Conservation (phyloP, 345 rosid species). For the Eutrema yunnanense region DNA sequence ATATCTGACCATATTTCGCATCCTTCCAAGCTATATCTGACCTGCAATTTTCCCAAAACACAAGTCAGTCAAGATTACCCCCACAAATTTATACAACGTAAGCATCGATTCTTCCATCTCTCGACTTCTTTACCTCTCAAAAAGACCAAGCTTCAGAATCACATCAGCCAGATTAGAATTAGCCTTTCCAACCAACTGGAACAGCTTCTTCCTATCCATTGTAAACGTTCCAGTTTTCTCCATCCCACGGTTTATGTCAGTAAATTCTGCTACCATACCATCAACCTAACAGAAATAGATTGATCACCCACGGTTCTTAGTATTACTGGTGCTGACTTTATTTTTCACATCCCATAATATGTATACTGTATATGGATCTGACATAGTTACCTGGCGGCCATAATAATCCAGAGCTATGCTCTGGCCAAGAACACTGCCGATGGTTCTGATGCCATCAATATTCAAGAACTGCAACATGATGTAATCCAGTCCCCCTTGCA, state of each 20-base stretch:
- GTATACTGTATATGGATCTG: not conserved
- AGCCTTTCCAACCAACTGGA: constrained; percentile 95
- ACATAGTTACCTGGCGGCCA: constrained; percentile 75
- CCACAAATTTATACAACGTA: not conserved
- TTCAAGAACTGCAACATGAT: constrained; percentile 85
- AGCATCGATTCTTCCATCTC: not conserved
- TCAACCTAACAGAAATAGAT: constrained; percentile 57
- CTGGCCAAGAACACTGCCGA: constrained; percentile 95
- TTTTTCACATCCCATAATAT: constrained; percentile 1
- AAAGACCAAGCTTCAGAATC: constrained; percentile 91
- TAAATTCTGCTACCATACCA: constrained; percentile 95
- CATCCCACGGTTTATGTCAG: constrained; percentile 94
- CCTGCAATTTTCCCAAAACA: constrained; percentile 36
- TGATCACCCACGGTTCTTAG: not conserved
- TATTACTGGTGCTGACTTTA: not conserved
- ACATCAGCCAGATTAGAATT: constrained; percentile 94
- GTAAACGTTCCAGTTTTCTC: constrained; percentile 94
- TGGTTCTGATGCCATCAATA: constrained; percentile 81
- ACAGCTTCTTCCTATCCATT: constrained; percentile 91
- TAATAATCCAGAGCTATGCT: constrained; percentile 96
- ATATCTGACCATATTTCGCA: constrained; percentile 86
- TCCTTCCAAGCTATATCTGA: constrained; percentile 99
- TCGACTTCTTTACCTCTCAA: constrained; percentile 65
- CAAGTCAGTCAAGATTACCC: not conserved
- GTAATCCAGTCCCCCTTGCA: constrained; percentile 86